Percentiles rank a stretch among this genome's conserved stretches.
Conservation (phyloP, 257 asterid species). For the Plantago ovata region DNA sequence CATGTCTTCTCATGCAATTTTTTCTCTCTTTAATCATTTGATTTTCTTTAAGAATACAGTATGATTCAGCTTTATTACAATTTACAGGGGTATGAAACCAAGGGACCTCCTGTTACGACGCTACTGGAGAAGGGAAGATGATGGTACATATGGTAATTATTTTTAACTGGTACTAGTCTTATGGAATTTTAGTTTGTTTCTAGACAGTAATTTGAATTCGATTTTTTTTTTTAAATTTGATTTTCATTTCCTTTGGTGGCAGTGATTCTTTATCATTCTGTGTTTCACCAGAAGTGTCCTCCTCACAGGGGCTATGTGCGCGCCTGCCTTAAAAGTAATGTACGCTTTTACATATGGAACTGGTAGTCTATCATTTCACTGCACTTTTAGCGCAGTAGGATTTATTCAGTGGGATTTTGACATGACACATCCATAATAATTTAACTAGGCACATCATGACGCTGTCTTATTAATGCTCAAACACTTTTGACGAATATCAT, state of each 20-base stretch:
- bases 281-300: constrained; percentile 81
- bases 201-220: constrained; percentile 10
- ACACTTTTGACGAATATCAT: constrained; percentile 3
- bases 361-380: constrained; percentile 13
- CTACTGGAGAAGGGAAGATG: constrained; percentile 99
- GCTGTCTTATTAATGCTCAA: constrained; percentile 1
- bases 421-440: too few species aligned
- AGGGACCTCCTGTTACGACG: constrained; percentile 89
- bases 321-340: constrained; percentile 99
- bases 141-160: constrained; percentile 82
- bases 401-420: background rate
- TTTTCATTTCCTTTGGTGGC: constrained; percentile 23
- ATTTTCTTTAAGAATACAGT: constrained; percentile 14
- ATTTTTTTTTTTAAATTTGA: background rate
- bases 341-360: constrained; percentile 46
- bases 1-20: constrained; percentile 21
- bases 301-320: constrained; percentile 76
- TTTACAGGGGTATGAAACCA: constrained; percentile 92
- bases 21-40: constrained; percentile 10
- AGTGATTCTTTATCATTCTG: constrained; percentile 92
- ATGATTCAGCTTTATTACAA: constrained; percentile 25
- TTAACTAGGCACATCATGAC: constrained; percentile 5
- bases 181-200: constrained; percentile 20
- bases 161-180: constrained; percentile 17
- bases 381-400: constrained; percentile 8